Conservation (phyloP, 192 early-diverging fungal species). For the Jimgerdemannia flammicorona region DNA sequence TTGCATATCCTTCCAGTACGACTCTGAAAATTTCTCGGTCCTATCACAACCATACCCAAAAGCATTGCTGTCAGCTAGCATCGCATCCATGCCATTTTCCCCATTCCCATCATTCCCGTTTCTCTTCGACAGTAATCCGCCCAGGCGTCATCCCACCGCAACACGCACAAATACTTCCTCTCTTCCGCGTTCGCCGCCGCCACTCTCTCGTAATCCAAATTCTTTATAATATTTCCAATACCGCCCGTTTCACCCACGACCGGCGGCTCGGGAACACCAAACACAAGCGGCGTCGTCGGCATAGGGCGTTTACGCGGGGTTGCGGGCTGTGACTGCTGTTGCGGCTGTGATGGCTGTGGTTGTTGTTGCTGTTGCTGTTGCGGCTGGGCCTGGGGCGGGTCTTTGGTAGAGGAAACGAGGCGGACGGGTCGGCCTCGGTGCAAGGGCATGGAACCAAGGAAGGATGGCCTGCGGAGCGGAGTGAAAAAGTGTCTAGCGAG, state of each 20-base stretch:
- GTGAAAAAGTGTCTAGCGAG: too few species aligned
- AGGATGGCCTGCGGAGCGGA: too few species aligned
- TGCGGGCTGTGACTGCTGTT: not conserved
- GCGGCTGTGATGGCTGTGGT: not conserved
- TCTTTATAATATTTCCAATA: constrained; percentile 22
- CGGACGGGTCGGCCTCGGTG: too few species aligned
- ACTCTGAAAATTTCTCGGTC: constrained; percentile 24
- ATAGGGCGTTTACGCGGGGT: not conserved
- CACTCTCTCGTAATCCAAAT: constrained; percentile 44
- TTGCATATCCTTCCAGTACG: constrained; percentile 25
- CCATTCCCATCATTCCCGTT: too few species aligned
- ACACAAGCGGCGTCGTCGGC: constrained; percentile 14
- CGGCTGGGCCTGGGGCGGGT: too few species aligned
- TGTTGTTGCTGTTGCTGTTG: too few species aligned
- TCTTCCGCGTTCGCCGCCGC: constrained; percentile 38
- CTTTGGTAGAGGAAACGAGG: too few species aligned
- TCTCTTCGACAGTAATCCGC: not conserved
- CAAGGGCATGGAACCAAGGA: too few species aligned
- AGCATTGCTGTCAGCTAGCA: not conserved
- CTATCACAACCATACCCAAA: constrained; percentile 10
- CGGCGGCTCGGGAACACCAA: constrained; percentile 25
- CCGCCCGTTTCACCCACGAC: constrained; percentile 19
- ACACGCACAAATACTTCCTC: constrained; percentile 44
- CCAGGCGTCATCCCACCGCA: not conserved
- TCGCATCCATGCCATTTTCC: not conserved